Evolutionary conservation across 495 filamentous ascomycete genomes (phyloP), one percentile per base, ranked within the genome.

Genomic region (Penicillium taxi): DNA sequence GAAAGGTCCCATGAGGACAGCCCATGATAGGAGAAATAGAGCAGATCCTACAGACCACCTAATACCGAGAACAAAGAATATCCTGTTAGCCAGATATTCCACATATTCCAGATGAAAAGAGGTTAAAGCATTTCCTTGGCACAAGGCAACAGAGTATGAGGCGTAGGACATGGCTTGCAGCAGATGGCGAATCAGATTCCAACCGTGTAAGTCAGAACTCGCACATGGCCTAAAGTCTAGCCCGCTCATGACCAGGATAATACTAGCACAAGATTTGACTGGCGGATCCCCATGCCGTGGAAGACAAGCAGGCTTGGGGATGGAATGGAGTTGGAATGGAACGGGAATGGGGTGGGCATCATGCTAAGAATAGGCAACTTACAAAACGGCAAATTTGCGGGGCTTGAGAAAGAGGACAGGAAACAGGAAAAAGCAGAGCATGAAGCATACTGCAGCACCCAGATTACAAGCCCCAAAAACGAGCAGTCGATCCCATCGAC

Each of bases 11-110:
- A 94, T 88, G 66, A 98, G 71, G 44, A 88, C 86, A 3, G 86
- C 88, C 77, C 87, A 98, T 58, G 93, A 94, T 41, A 80, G 73
- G 41, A 98, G 73, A 64, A 96, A 98, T 26, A 98, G 70, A 13
- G 84, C 56, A 15, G 89, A 95, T 19, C 88, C 91, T 48, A 96
- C 75, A 14, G 91, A 86, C 91, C 91, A 98, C 68, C 91, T 98
- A 54, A n/a, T n/a, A n/a, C 31, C 17, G 32, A 29, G 21, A 23
- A 16, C 37, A 37, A 44, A 38, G 20, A 14, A 50, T 41, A 39
- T 40, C 40, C 39, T 48, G 48, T 54, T 56, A 48, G 49, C 48
- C 18, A 34, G 37, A 36, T 41, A 35, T 46, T n/a, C n/a, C n/a
- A n/a, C n/a, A n/a, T n/a, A n/a, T n/a, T n/a, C n/a, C n/a, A n/a